phyloP scores from a whole-genome alignment of 306 rosid species.

The Casuarina cunninghamiana region DNA sequence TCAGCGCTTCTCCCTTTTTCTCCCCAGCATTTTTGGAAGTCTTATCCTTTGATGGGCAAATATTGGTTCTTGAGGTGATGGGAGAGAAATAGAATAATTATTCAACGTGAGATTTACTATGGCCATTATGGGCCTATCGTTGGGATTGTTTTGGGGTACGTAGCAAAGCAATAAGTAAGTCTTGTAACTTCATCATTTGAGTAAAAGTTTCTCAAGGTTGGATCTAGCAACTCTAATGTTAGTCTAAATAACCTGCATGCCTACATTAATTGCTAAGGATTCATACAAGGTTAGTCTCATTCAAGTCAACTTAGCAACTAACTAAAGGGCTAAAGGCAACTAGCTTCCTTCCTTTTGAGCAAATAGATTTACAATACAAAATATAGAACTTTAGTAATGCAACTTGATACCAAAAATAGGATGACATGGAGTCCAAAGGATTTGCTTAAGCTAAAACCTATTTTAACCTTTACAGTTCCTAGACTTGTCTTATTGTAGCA shows the following conservation, averaged over 20 bases:
- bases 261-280: constrained; percentile 14
- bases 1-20: too few species aligned
- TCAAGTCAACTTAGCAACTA: too few species aligned
- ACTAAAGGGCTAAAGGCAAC: too few species aligned
- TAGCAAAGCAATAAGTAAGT: constrained; percentile 52
- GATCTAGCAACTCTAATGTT: constrained; percentile 47
- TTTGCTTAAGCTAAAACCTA: too few species aligned
- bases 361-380: too few species aligned
- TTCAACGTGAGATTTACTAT: constrained; percentile 39
- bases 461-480: too few species aligned
- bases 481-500: too few species aligned
- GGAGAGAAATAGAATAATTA: constrained; percentile 40
- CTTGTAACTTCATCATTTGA: constrained; percentile 49
- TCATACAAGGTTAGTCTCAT: too few species aligned
- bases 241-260: constrained; percentile 44
- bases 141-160: constrained; percentile 49
- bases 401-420: too few species aligned
- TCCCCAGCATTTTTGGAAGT: neutral
- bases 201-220: constrained; percentile 38
- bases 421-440: too few species aligned
- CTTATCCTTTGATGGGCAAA: constrained; percentile 34
- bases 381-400: too few species aligned
- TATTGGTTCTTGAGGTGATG: constrained; percentile 38
- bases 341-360: too few species aligned
- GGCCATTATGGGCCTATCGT: constrained; percentile 48